Evolutionary conservation across 768 basidiomycete genomes (phyloP).

Genomic region (Mycena galopus): DNA sequence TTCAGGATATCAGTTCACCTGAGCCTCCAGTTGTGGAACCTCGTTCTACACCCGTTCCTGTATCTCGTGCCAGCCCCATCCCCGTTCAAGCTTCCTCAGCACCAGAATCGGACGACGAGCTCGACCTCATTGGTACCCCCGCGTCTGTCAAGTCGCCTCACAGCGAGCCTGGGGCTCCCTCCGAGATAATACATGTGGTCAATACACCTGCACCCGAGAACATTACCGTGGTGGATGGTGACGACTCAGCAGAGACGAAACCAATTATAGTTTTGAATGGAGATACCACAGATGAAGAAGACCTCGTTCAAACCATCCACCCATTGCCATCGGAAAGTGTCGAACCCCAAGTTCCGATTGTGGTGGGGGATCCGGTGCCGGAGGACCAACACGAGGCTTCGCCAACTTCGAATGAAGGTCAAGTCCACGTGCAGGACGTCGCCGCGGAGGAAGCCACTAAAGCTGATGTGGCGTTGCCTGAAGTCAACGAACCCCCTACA

Average conservation of each 20-base stretch:
- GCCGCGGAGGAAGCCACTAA: constrained; percentile 36
- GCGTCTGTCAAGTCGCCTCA: constrained; percentile 30
- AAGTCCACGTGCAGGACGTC: constrained; percentile 27
- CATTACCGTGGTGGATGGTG: constrained; percentile 28
- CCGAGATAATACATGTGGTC: constrained; percentile 12
- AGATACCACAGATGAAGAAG: constrained; percentile 34
- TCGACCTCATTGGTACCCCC: constrained; percentile 55
- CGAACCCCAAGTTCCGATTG: constrained; percentile 25
- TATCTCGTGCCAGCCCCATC: constrained; percentile 33
- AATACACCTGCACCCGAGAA: constrained; percentile 12
- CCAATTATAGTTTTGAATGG: constrained; percentile 24
- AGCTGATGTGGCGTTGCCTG: constrained; percentile 30
- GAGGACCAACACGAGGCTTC: constrained; percentile 23
- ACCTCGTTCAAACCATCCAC: constrained; percentile 27
- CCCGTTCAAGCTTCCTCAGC: constrained; percentile 29
- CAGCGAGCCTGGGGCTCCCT: constrained; percentile 30
- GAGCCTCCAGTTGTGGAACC: constrained; percentile 2
- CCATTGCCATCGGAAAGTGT: constrained; percentile 11
- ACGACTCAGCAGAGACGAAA: constrained; percentile 26
- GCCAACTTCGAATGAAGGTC: constrained; percentile 16
- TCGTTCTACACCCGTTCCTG: constrained; percentile 27
- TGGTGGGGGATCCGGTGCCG: constrained; percentile 23
- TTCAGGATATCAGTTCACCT: constrained; percentile 23
- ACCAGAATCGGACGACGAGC: constrained; percentile 49
- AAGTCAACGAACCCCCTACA: constrained; percentile 24